Percentiles rank a stretch among this genome's conserved stretches.
phyloP scores from a whole-genome alignment of 78 protist genomes.

The Dictyostelium purpureum region DNA sequence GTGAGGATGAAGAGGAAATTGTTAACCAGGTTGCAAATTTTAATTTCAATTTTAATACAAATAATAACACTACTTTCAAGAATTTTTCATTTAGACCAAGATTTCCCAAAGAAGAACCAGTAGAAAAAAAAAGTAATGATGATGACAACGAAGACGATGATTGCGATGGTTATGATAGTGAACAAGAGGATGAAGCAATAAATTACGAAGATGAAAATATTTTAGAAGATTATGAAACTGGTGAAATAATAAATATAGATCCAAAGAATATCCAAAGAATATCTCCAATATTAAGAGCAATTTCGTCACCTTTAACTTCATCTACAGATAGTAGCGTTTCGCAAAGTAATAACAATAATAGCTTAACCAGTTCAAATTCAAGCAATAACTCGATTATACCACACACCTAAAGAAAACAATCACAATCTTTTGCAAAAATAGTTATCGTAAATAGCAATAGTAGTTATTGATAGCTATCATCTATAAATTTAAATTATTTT shows the following conservation, averaged over 20 bases:
- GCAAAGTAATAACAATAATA: no score
- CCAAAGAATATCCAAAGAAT: slow-evolving; percentile 3
- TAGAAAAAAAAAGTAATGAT: neutral
- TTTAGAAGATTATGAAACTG: no score
- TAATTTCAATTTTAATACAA: neutral
- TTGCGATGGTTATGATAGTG: neutral
- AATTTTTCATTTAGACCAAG: slow-evolving; percentile 4
- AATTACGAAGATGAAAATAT: no score
- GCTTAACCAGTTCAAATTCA: no score
- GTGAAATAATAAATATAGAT: slow-evolving; percentile 1
- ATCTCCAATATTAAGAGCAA: slow-evolving; percentile 25
- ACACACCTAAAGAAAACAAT: no score
- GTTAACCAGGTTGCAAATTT: neutral
- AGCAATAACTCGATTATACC: no score
- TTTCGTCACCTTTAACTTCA: no score
- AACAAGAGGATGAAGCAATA: neutral
- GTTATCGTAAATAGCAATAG: no score
- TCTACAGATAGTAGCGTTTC: no score
- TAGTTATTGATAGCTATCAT: no score
- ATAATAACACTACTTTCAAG: neutral
- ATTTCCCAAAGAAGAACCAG: neutral
- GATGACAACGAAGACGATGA: neutral
- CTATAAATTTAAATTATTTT: no score
- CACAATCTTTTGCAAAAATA: no score
- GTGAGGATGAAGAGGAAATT: neutral